A percentile compares a stretch with the other conserved stretches of the same genome.
phyloP scores from a whole-genome alignment of 352 stramenopile species.

The Phytophthora brassicae region DNA sequence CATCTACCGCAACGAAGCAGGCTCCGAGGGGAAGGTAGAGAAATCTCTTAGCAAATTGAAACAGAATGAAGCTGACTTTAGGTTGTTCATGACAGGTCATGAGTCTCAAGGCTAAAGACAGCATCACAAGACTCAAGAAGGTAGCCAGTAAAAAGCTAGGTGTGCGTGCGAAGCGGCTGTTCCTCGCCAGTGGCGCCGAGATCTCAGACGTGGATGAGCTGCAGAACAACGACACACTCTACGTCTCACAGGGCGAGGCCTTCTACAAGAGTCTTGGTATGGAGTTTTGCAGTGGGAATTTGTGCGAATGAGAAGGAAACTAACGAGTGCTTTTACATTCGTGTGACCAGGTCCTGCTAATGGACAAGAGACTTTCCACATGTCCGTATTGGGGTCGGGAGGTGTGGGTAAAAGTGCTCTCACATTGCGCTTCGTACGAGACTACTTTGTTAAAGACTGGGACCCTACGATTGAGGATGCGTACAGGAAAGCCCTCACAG shows the following conservation, averaged over 20 bases:
- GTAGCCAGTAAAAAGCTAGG: conserved; percentile 84
- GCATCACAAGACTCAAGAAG: conserved; percentile 76
- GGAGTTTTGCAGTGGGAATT: neutral
- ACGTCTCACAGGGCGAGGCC: conserved; percentile 79
- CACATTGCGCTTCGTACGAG: conserved; percentile 88
- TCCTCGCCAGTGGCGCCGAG: conserved; percentile 78
- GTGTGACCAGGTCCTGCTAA: conserved; percentile 52
- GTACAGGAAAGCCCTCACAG: conserved; percentile 86
- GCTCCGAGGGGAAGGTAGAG: conserved; percentile 74
- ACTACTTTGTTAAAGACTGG: conserved; percentile 92
- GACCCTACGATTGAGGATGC: conserved; percentile 92
- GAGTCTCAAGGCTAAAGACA: conserved; percentile 76
- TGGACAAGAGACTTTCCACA: conserved; percentile 82
- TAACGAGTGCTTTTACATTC: no score
- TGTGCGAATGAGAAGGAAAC: neutral
- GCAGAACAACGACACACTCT: conserved; percentile 89
- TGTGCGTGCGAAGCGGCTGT: conserved; percentile 76
- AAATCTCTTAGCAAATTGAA: no score
- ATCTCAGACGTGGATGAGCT: conserved; percentile 87
- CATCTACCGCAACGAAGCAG: conserved; percentile 87
- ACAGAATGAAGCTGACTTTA: no score
- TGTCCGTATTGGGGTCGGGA: conserved; percentile 87
- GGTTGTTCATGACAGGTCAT: conserved; percentile 70
- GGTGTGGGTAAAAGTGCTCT: conserved; percentile 91
- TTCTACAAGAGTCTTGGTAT: conserved; percentile 81